Base-by-base conservation (phyloP, 1,139 yeast genomes). In the Geotrichum macrosporum region DNA sequence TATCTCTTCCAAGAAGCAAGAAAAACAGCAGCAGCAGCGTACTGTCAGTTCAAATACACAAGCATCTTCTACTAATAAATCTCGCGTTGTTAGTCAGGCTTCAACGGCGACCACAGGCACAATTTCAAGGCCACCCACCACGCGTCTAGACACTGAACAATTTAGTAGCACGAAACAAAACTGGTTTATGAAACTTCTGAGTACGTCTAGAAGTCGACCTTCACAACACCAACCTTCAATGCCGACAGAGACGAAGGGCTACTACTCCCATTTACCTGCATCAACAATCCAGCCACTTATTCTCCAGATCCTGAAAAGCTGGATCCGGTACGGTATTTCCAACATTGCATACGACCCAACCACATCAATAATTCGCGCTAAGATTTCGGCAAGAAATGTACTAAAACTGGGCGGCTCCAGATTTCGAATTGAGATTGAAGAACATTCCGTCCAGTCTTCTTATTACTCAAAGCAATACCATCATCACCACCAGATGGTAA, bases 101-200 rank as follows among this genome's bases (percentile, higher is more conserved):
- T 20, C 38, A n/a, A 20, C 38, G 9, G 19, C 38, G 10, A 35
- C 38, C 2, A 35, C 38, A 12, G 19, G 38, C 26, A 35, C 19
- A 18, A 19, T 26, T 12, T 20, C 38, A 35, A 12, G 26, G 21
- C 22, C 38, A 0, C 21, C 38, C 5, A 18, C 16, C 20, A 35
- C 22, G 26, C 27, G 27, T 24, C 27, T 24, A 24, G 27, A 24
- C 27, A 6, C 6, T 26, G 3, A 26, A 24, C 5, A 35, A 24
- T 10, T 24, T 20, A 20, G 15, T 26, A 37, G 38, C 9, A 35
- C 42, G 3, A 48, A 48, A 48, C 71, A 67, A 54, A 67, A 64
- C 48, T 67, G 71, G 71, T 65, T 67, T 54, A 61, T 67, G 65
- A 67, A 66, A 53, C 57, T 67, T 56, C 57, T 67, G n/a, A n/a